Conservation (phyloP, 192 early-diverging fungal species). For the Geranomyces variabilis region DNA sequence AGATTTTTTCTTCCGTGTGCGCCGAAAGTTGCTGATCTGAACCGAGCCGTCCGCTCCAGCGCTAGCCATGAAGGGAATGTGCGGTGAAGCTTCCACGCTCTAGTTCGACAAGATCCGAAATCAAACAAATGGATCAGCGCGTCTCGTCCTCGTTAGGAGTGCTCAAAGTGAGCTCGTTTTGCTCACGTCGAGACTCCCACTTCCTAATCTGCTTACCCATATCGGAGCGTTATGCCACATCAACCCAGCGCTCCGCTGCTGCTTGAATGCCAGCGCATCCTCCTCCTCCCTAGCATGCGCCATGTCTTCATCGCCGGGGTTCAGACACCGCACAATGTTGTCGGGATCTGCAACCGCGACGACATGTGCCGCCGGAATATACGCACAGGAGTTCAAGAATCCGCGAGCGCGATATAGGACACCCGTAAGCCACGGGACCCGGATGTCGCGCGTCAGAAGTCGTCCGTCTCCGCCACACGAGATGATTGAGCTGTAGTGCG, state of each 20-base stretch:
- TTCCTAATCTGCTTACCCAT: slow-evolving; percentile 29
- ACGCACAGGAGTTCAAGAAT: slow-evolving; percentile 11
- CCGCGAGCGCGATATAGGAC: slow-evolving; percentile 39
- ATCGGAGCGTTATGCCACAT: slow-evolving; percentile 20
- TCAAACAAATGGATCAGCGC: too few relatives aligned
- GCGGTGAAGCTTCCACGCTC: slow-evolving; percentile 32
- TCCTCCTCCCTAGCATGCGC: slow-evolving; percentile 16
- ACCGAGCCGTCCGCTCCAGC: slow-evolving; percentile 43
- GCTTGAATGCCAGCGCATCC: neutral
- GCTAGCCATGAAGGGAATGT: slow-evolving; percentile 37
- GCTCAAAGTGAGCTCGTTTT: too few relatives aligned
- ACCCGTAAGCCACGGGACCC: slow-evolving; percentile 34
- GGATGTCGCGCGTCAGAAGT: slow-evolving; percentile 33
- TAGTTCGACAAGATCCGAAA: too few relatives aligned
- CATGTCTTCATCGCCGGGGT: slow-evolving; percentile 29
- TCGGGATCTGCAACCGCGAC: slow-evolving; percentile 38
- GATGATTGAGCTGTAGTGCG: slow-evolving; percentile 10
- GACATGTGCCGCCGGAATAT: slow-evolving; percentile 15
- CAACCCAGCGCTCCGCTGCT: slow-evolving; percentile 1
- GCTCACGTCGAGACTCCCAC: too few relatives aligned
- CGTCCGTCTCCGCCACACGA: slow-evolving; percentile 38
- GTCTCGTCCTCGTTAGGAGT: too few relatives aligned
- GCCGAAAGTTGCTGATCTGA: slow-evolving; percentile 40
- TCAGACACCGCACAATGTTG: slow-evolving; percentile 32
- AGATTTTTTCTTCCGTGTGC: neutral